Evolutionary conservation across 2,329 filamentous ascomycete genomes (phyloP).

Genomic region (Raffaelea ambrosiae): DNA sequence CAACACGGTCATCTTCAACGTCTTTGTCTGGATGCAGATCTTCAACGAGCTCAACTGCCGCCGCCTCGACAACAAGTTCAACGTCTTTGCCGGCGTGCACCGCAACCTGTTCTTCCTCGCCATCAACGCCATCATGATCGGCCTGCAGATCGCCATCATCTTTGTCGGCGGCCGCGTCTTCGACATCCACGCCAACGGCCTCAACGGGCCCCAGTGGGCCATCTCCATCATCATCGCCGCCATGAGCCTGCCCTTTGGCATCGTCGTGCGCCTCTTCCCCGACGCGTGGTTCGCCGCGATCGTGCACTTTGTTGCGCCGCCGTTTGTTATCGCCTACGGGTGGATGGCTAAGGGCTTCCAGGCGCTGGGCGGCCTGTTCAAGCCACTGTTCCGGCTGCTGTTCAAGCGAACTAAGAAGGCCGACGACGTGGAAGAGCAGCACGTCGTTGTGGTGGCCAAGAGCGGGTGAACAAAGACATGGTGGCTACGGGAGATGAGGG

Average conservation of each 20-base stretch:
- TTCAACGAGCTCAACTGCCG: slow-evolving; percentile 86
- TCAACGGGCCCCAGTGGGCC: background rate
- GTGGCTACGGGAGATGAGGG: too few species aligned
- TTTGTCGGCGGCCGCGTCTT: slow-evolving; percentile 80
- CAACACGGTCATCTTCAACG: slow-evolving; percentile 83
- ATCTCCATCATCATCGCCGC: background rate
- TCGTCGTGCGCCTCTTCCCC: background rate
- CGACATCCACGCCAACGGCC: slow-evolving; percentile 50
- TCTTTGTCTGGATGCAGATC: slow-evolving; percentile 99
- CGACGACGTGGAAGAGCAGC: too few species aligned
- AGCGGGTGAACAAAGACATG: too few species aligned
- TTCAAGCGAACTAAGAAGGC: background rate
- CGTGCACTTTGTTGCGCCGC: background rate
- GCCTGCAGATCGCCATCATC: slow-evolving; percentile 81
- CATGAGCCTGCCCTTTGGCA: background rate
- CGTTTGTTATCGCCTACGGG: background rate
- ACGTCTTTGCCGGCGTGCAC: slow-evolving; percentile 83
- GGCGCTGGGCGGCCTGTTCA: background rate
- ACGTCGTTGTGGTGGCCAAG: too few species aligned
- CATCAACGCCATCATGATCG: slow-evolving; percentile 83
- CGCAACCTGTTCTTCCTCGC: slow-evolving; percentile 82
- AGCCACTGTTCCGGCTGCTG: too few species aligned
- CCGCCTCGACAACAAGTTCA: slow-evolving; percentile 87
- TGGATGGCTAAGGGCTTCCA: background rate
- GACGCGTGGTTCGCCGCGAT: background rate